A percentile compares a stretch with the other conserved stretches of the same genome.
These are phyloP conservation scores for Cercospora beticola DNA, from an alignment of 2,329 filamentous ascomycete genomes.

Conservation along the genomic window DNA sequence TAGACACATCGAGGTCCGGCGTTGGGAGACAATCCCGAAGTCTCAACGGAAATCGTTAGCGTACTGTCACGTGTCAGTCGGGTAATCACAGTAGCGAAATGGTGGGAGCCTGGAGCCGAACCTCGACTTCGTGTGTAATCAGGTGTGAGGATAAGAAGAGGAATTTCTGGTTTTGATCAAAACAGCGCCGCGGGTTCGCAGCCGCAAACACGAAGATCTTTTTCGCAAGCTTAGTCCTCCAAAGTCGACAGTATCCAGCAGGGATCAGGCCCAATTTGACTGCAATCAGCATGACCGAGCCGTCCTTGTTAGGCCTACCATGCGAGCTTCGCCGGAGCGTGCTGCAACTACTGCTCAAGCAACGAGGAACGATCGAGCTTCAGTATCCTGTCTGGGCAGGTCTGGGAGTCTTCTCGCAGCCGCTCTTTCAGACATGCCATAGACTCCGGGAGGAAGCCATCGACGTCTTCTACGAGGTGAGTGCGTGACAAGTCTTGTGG, in stretches of 20 bases:
- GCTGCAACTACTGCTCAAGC: conserved; percentile 20
- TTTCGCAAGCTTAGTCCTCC: background rate
- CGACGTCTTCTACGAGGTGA: conserved; percentile 27
- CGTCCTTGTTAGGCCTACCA: conserved; percentile 19
- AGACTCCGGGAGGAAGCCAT: conserved; percentile 23
- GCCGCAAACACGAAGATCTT: too few relatives aligned
- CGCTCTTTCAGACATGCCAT: conserved; percentile 24
- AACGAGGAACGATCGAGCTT: conserved; percentile 23
- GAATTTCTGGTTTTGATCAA: too few relatives aligned
- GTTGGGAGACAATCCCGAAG: too few relatives aligned
- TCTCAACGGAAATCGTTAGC: too few relatives aligned
- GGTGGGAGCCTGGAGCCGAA: too few relatives aligned
- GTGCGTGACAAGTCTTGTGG: background rate
- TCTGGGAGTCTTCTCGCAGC: conserved; percentile 20
- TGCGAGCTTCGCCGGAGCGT: conserved; percentile 26
- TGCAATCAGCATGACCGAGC: conserved; percentile 19
- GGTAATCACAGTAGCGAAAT: too few relatives aligned
- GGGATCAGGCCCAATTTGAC: background rate
- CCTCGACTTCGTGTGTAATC: too few relatives aligned
- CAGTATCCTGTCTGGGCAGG: conserved; percentile 29
- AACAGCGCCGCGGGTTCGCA: too few relatives aligned
- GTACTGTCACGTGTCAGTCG: too few relatives aligned
- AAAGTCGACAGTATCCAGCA: background rate
- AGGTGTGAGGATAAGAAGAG: too few relatives aligned
- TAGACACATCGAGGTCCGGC: too few relatives aligned